Percentiles rank a stretch among this genome's conserved stretches.
Conservation (phyloP, 495 filamentous ascomycete species). For the Endocarpon pusillum region DNA sequence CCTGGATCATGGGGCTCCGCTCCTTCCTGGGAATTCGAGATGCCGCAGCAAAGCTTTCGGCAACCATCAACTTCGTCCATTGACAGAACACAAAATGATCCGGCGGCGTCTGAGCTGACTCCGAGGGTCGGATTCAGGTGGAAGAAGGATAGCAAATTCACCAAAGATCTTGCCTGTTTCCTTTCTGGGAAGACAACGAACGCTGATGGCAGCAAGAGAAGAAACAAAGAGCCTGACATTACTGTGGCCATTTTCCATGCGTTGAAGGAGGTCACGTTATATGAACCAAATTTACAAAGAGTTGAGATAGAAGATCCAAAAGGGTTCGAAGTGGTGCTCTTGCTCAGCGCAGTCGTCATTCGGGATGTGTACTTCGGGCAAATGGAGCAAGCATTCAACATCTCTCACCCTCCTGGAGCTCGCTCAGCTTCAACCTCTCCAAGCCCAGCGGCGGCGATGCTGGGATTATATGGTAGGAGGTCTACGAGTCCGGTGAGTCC, state of each 20-base stretch:
- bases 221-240: conserved; percentile 84
- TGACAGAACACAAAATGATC: conserved; percentile 58
- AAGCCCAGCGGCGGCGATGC: conserved; percentile 1
- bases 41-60: conserved; percentile 73
- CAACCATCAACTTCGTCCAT: conserved; percentile 58
- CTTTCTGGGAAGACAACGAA: conserved; percentile 58
- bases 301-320: conserved; percentile 92
- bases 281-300: conserved; percentile 77
- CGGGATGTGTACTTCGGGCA: conserved; percentile 66
- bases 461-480: conserved; percentile 8
- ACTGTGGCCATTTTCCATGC: conserved; percentile 64
- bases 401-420: conserved; percentile 27
- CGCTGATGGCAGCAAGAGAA: conserved; percentile 42
- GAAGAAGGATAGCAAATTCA: conserved; percentile 79
- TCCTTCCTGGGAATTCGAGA: conserved; percentile 77
- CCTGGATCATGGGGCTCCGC: conserved; percentile 60
- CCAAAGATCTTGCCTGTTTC: conserved; percentile 66
- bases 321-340: conserved; percentile 71
- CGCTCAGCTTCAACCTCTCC: conserved; percentile 7
- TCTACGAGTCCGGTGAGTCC: conserved; percentile 2
- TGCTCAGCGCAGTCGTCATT: conserved; percentile 73
- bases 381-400: conserved; percentile 60
- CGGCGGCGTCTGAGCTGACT: conserved; percentile 46
- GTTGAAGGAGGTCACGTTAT: conserved; percentile 60
- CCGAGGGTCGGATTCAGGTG: conserved; percentile 77